phyloP scores from a whole-genome alignment of 768 basidiomycete genomes.

The Leccinum uliginosum region DNA sequence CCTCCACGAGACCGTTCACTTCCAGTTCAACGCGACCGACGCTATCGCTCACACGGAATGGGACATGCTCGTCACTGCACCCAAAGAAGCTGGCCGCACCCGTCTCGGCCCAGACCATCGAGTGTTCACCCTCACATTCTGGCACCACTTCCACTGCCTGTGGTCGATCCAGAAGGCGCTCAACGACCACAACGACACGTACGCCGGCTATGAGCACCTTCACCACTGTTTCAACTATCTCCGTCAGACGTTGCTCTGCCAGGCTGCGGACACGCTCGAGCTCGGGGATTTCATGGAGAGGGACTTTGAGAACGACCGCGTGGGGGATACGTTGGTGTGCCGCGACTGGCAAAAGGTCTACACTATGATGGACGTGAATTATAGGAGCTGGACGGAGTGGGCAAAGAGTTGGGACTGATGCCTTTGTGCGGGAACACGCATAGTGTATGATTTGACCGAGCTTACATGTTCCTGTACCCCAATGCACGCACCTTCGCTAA shows the following conservation, averaged over 20 bases:
- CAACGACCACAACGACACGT: slow-evolving; percentile 7
- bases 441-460: not conserved
- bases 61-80: slow-evolving; percentile 7
- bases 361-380: slow-evolving; percentile 1
- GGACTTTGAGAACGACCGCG: slow-evolving; percentile 6
- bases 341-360: slow-evolving; percentile 9
- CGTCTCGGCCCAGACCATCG: slow-evolving; percentile 14
- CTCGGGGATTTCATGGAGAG: slow-evolving; percentile 15
- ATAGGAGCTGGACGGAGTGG: slow-evolving; percentile 9
- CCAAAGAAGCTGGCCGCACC: slow-evolving; percentile 5
- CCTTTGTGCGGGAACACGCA: not conserved
- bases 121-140: slow-evolving; percentile 9
- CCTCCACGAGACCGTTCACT: slow-evolving; percentile 11
- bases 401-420: slow-evolving; percentile 8
- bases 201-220: slow-evolving; percentile 5
- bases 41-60: slow-evolving; percentile 6
- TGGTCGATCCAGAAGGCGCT: slow-evolving; percentile 13
- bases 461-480: not conserved
- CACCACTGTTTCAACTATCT: slow-evolving; percentile 16
- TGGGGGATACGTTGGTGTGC: slow-evolving; percentile 14
- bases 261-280: slow-evolving; percentile 13
- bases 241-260: slow-evolving; percentile 11
- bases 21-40: slow-evolving; percentile 6
- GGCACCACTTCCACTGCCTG: slow-evolving; percentile 13
- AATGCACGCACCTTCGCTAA: not conserved